phyloP scores from a whole-genome alignment of 371 early-diverging fungal genomes.

The Funneliformis caledonium region DNA sequence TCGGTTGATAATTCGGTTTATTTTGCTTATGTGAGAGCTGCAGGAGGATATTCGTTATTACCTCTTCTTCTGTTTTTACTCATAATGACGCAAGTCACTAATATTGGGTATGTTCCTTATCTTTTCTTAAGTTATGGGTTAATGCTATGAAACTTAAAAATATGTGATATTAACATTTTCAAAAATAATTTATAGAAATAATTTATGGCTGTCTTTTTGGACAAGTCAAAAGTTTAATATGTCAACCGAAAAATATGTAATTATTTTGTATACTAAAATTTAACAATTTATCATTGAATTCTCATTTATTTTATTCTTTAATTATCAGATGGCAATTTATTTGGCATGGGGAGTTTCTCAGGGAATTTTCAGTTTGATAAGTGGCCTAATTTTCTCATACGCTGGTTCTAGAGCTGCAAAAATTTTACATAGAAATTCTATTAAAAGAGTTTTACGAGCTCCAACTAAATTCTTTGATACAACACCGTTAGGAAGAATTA shows the following conservation, averaged over 20 bases:
- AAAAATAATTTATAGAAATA: not conserved
- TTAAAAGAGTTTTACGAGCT: constrained; percentile 63
- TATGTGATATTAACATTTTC: not conserved
- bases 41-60: constrained; percentile 67
- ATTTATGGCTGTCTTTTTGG: constrained; percentile 14
- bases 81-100: constrained; percentile 53
- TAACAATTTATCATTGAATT: constrained; percentile 35
- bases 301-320: constrained; percentile 40
- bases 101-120: constrained; percentile 47
- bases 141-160: not conserved
- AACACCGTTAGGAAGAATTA: constrained; percentile 74
- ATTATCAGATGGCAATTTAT: constrained; percentile 50
- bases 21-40: constrained; percentile 62
- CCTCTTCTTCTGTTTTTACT: constrained; percentile 55
- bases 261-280: not conserved
- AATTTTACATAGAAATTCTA: constrained; percentile 54
- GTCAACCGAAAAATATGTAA: not conserved
- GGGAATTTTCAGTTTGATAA: constrained; percentile 43
- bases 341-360: constrained; percentile 48
- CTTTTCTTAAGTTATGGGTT: not conserved
- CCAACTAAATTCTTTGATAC: constrained; percentile 83
- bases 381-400: constrained; percentile 44
- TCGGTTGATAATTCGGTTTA: constrained; percentile 66
- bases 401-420: constrained; percentile 52
- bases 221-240: not conserved